Evolutionary conservation across 1,284 basidiomycete species (phyloP).

Genomic region (Ceratobasidium papillatum): DNA sequence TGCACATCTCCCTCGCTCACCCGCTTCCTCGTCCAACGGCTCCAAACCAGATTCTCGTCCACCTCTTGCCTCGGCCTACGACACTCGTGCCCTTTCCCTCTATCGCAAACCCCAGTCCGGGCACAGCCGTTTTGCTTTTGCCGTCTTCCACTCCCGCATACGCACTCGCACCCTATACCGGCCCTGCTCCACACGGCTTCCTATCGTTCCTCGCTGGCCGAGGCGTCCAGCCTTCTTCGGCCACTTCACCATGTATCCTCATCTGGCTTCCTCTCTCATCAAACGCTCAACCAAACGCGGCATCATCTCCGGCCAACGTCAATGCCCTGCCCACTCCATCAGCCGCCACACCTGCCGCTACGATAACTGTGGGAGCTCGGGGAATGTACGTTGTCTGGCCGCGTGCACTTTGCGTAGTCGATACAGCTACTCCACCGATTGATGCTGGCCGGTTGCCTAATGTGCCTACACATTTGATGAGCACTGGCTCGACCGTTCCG

Average conservation of each 20-base stretch:
- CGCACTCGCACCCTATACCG: conserved; percentile 25
- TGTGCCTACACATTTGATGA: conserved; percentile 6
- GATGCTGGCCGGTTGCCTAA: conserved; percentile 18
- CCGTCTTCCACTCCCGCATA: conserved; percentile 27
- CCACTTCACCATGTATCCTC: conserved; percentile 21
- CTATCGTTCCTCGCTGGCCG: conserved; percentile 28
- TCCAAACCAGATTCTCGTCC: conserved; percentile 34
- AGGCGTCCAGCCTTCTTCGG: conserved; percentile 32
- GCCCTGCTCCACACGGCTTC: conserved; percentile 34
- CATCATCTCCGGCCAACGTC: conserved; percentile 14
- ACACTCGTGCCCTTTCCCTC: conserved; percentile 17
- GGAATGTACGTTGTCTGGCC: conserved; percentile 40
- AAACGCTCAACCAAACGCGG: not conserved
- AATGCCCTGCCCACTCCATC: conserved; percentile 32
- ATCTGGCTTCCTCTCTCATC: conserved; percentile 34
- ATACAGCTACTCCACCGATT: conserved; percentile 4
- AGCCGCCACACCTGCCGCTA: conserved; percentile 32
- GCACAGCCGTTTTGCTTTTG: conserved; percentile 12
- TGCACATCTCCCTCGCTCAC: conserved; percentile 32
- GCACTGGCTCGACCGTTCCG: not conserved
- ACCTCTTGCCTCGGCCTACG: conserved; percentile 21
- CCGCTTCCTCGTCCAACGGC: conserved; percentile 29
- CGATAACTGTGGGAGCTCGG: conserved; percentile 30
- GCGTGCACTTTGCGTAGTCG: conserved; percentile 23
- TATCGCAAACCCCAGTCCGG: not conserved